Percentiles rank a stretch among this genome's conserved stretches.
Evolutionary conservation across 2,329 filamentous ascomycete species (phyloP).

Genomic region (Davidsoniella eucalypti): DNA sequence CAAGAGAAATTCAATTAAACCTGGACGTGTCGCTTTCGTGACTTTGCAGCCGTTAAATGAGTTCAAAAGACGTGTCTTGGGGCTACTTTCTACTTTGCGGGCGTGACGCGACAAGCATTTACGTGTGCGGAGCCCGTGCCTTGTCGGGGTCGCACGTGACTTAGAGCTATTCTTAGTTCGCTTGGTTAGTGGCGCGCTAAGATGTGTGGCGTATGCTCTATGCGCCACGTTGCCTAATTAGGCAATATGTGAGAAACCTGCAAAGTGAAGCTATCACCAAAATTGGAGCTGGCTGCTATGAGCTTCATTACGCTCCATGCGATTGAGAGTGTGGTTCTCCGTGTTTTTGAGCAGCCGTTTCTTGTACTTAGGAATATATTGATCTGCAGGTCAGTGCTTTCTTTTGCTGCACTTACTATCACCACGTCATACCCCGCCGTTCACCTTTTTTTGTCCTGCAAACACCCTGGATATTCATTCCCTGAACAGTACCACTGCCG

Average conservation of each 20-base stretch:
- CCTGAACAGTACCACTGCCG: neutral
- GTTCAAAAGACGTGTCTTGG: conserved; percentile 1
- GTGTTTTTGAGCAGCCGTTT: no score
- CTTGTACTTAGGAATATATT: no score
- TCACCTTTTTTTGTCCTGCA: neutral
- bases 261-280: neutral
- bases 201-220: neutral
- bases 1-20: conserved; percentile 14
- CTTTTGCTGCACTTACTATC: no score
- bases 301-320: no score
- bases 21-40: conserved; percentile 30
- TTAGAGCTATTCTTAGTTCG: no score
- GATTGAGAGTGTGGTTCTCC: no score
- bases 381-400: no score
- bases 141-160: neutral
- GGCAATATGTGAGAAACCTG: neutral
- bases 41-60: conserved; percentile 14
- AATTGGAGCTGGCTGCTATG: neutral
- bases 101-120: conserved; percentile 11
- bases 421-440: no score
- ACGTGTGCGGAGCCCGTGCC: neutral
- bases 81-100: neutral
- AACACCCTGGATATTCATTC: no score
- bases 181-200: neutral
- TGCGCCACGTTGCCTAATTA: neutral